These are phyloP conservation scores for Endotrypanum monterogeii DNA, from an alignment of 208 protist species.

Conservation along the genomic window DNA sequence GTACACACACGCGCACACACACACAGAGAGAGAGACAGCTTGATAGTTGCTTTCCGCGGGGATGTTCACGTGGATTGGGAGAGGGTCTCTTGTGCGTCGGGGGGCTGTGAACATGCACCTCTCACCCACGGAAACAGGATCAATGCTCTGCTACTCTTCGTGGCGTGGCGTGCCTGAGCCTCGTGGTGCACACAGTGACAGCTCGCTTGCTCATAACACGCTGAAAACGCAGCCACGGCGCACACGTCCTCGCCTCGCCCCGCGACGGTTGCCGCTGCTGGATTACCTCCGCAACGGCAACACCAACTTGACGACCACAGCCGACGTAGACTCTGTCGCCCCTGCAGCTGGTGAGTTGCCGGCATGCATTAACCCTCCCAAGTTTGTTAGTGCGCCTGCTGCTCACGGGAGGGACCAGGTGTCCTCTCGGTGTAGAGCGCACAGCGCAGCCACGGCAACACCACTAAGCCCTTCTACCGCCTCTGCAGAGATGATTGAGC, in stretches of 20 bases:
- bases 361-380: neutral
- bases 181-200: neutral
- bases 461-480: neutral
- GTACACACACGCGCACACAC: neutral
- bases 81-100: conserved; percentile 4
- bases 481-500: neutral
- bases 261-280: conserved; percentile 18
- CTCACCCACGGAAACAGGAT: neutral
- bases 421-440: neutral
- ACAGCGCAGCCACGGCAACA: conserved; percentile 2
- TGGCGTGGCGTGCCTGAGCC: neutral
- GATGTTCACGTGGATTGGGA: neutral
- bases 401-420: neutral
- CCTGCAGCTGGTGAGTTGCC: neutral
- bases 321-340: neutral
- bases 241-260: neutral
- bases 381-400: neutral
- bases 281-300: conserved; percentile 13
- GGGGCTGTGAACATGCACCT: neutral
- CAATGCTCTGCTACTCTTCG: neutral
- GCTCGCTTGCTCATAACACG: neutral
- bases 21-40: no score
- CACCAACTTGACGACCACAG: no score
- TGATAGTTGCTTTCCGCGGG: neutral
- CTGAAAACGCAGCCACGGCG: neutral